phyloP scores from a whole-genome alignment of 2,329 filamentous ascomycete species.

The Fusarium sp. region DNA sequence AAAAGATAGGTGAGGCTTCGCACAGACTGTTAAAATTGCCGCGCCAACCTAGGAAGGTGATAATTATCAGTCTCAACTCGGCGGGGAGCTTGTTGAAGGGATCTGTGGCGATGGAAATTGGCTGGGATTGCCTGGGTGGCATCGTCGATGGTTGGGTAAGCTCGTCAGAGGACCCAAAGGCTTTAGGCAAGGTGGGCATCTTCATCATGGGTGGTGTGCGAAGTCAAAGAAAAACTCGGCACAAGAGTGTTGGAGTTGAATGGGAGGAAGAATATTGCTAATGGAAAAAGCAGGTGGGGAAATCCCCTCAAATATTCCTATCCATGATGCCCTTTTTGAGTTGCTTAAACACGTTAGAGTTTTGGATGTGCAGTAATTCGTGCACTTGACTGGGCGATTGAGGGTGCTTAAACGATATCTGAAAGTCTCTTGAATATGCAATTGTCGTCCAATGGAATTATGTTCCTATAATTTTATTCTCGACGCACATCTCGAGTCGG shows the following conservation, averaged over 20 bases:
- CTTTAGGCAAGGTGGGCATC: not conserved
- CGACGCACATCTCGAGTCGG: constrained; percentile 47
- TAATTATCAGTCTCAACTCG: not conserved
- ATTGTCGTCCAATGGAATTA: no score
- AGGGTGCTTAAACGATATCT: no score
- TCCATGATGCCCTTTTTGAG: not conserved
- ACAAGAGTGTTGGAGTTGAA: no score
- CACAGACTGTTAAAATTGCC: not conserved
- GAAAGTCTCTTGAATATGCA: not conserved
- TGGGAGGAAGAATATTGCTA: no score
- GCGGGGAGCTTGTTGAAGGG: not conserved
- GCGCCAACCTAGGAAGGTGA: not conserved
- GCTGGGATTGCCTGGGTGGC: no score
- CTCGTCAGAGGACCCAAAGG: not conserved
- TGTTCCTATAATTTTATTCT: no score
- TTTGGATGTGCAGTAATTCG: not conserved
- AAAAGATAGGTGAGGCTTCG: not conserved
- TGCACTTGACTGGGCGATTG: accelerated
- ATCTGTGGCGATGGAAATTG: accelerated
- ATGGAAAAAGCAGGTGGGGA: not conserved
- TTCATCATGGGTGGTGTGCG: not conserved
- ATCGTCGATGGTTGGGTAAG: not conserved
- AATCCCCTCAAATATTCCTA: no score
- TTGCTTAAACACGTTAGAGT: not conserved
- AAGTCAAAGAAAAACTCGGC: no score